Percentiles rank a stretch among this genome's conserved stretches.
These are phyloP conservation scores for Bassia scoparia DNA, from an alignment of 148 eudicot genomes.

Conservation along the genomic window DNA sequence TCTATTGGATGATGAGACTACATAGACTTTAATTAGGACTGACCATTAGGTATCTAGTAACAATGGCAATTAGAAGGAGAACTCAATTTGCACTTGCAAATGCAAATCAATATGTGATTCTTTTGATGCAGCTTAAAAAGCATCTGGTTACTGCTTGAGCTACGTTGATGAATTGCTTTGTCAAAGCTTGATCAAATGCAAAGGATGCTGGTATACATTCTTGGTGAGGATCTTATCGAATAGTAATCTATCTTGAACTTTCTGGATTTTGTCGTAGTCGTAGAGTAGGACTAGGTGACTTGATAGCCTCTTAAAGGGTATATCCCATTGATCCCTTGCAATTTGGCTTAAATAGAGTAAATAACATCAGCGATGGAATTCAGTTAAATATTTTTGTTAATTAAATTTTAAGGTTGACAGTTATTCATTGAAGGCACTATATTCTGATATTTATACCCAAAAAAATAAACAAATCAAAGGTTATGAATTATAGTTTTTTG, in stretches of 20 bases:
- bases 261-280: neutral
- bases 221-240: conserved; percentile 99
- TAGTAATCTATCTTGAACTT: conserved; percentile 36
- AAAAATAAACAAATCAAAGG: too few species aligned
- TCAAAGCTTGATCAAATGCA: conserved; percentile 68
- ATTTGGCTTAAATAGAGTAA: too few species aligned
- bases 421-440: too few species aligned
- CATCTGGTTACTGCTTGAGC: conserved; percentile 96
- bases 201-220: conserved; percentile 76
- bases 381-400: too few species aligned
- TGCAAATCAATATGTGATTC: neutral
- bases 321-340: neutral
- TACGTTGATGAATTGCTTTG: conserved; percentile 81
- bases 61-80: neutral
- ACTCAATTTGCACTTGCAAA: neutral
- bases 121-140: conserved; percentile 58
- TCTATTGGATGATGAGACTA: too few species aligned
- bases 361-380: too few species aligned
- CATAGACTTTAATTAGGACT: neutral
- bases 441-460: too few species aligned
- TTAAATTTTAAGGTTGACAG: too few species aligned
- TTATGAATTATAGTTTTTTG: too few species aligned
- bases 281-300: neutral
- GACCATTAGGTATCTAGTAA: neutral
- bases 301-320: neutral